phyloP scores from a whole-genome alignment of 2,329 filamentous ascomycete genomes.

The Colletotrichum musae region DNA sequence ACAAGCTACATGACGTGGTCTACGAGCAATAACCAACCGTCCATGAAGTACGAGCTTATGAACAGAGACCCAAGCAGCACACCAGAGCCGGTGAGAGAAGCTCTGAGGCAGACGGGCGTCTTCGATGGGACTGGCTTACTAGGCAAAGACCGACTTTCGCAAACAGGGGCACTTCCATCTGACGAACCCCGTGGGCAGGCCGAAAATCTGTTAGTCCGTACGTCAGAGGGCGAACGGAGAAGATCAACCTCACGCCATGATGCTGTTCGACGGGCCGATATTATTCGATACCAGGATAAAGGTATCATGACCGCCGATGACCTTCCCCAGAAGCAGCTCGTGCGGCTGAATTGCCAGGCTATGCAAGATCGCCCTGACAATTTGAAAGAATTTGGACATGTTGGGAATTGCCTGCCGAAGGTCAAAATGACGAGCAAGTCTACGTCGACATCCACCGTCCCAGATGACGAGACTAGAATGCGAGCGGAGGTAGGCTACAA shows the following conservation, averaged over 20 bases:
- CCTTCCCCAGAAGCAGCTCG: slow-evolving; percentile 17
- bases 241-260: not conserved
- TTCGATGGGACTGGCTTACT: slow-evolving; percentile 10
- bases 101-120: slow-evolving; percentile 31
- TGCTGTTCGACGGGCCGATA: not conserved
- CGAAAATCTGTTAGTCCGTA: not conserved
- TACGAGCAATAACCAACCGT: slow-evolving; percentile 32
- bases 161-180: not conserved
- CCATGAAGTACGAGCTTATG: not conserved
- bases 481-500: not conserved
- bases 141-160: not conserved
- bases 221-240: not conserved
- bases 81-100: slow-evolving; percentile 21
- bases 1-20: slow-evolving; percentile 45
- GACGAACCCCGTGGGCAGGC: not conserved
- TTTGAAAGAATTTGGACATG: not conserved
- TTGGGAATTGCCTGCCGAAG: not conserved
- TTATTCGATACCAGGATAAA: slow-evolving; percentile 43
- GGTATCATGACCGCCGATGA: slow-evolving; percentile 32
- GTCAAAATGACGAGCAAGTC: not conserved
- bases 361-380: not conserved
- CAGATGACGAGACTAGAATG: not conserved
- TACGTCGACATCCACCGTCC: not conserved
- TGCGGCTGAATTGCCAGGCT: slow-evolving; percentile 33
- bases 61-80: slow-evolving; percentile 16